Conservation (phyloP, 1,284 basidiomycete species). For the Sphagnurus paluster region DNA sequence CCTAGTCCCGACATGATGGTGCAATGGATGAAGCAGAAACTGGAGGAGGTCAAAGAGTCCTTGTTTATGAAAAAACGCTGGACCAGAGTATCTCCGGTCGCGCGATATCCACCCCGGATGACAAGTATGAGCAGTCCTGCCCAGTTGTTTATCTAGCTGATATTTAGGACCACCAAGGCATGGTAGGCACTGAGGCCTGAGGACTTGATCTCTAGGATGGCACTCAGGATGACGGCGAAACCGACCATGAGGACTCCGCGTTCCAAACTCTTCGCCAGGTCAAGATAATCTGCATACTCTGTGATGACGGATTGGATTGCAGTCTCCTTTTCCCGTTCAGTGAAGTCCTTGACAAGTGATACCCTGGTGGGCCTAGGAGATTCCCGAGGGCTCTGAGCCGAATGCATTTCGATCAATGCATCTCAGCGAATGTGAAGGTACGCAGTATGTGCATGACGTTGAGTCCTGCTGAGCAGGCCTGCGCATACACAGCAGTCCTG, state of each 20-base stretch:
- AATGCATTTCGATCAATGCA: too few species aligned
- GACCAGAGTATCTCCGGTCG: too few species aligned
- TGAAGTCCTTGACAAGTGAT: too few species aligned
- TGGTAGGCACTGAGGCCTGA: constrained; percentile 5
- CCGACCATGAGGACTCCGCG: constrained; percentile 6
- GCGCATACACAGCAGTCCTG: too few species aligned
- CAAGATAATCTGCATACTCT: constrained; percentile 2
- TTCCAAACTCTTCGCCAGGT: constrained; percentile 1
- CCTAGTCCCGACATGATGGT: constrained; percentile 3
- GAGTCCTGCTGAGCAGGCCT: too few species aligned
- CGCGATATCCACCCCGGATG: too few species aligned
- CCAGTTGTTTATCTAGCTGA: constrained; percentile 10
- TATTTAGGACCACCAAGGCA: constrained; percentile 3
- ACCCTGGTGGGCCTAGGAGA: too few species aligned
- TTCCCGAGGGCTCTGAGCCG: too few species aligned
- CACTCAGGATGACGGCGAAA: constrained; percentile 6
- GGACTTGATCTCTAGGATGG: constrained; percentile 4
- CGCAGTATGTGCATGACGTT: too few species aligned
- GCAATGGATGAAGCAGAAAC: neutral
- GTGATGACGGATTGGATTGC: too few species aligned
- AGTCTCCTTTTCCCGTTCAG: too few species aligned
- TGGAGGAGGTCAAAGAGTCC: neutral
- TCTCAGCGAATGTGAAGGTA: too few species aligned
- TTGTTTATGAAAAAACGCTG: neutral
- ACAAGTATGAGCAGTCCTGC: neutral